Conservation (phyloP, 192 early-diverging fungal species). For the Entomortierella beljakovae region DNA sequence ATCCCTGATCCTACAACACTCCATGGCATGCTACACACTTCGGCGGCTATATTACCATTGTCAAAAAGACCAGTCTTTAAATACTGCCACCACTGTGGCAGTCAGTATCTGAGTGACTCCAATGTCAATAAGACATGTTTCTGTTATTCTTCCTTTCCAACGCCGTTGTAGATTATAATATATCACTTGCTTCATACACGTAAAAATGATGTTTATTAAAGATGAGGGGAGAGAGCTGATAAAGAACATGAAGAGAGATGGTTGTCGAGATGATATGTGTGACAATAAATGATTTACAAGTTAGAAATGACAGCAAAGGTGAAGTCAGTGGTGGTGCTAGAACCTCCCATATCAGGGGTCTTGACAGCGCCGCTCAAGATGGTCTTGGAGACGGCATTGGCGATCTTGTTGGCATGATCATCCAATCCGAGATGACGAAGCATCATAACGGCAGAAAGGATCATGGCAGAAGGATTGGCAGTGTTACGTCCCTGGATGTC, state of each 20-base stretch:
- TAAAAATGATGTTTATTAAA: neutral
- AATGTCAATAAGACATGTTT: conserved; percentile 1
- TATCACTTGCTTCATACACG: neutral
- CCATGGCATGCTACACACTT: neutral
- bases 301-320: conserved; percentile 87
- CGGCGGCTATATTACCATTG: neutral
- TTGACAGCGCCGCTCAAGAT: conserved; percentile 77
- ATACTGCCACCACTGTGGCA: conserved; percentile 35
- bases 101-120: conserved; percentile 13
- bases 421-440: conserved; percentile 92
- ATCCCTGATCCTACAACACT: neutral
- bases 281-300: conserved; percentile 57
- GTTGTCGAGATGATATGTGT: neutral
- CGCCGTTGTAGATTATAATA: neutral
- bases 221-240: conserved; percentile 3
- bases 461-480: conserved; percentile 95
- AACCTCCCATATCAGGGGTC: conserved; percentile 93
- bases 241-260: conserved; percentile 1
- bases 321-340: conserved; percentile 90
- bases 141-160: neutral
- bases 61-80: conserved; percentile 4
- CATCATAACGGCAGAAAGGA: conserved; percentile 95
- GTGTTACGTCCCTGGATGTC: conserved; percentile 94
- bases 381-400: conserved; percentile 88
- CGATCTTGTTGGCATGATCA: conserved; percentile 91